Base-by-base conservation (phyloP, 163 green algal species). In the Chlamydomonas reinhardtii region DNA sequence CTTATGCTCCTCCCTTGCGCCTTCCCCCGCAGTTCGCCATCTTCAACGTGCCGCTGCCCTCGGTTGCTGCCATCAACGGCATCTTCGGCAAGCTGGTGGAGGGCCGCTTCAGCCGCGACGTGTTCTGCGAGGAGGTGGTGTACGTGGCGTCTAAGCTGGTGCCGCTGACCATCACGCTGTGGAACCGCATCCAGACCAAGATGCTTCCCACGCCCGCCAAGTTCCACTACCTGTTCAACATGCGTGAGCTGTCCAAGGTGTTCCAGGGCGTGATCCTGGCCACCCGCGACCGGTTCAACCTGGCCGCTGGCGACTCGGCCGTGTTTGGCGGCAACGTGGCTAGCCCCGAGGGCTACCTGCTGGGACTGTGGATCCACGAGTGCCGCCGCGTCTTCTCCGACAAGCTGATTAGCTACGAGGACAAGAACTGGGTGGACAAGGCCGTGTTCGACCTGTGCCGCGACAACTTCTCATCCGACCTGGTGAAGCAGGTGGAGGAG, bases 221-320 rank as follows among this genome's bases (percentile, higher is more conserved):
- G 91, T 98, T 98, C 90, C 97, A 99, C 93, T 99, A 99, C 92
- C 88, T 97, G 4, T 98, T 98, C 95, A 99, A 97, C 92, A 96
- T 99, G 94, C 94, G 96, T 32, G 97, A 99, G 91, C 91, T 99
- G 56, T 96, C 94, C 61, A 97, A 96, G 89, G 94, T 98, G 16
- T 98, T 98, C 91, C 94, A 94, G 87, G 97, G 97, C 31, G 89
- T 99, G 71, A 94, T 99, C 69, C 92, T 98, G 76, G 96, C 95
- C 5, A 80, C 86, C 3, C 92, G 93, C 31, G 96, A 99, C 90
- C 93, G 95, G 84, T 94, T 94, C 80, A 89, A 87, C 86, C 59
- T 75, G 43, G 72, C 76, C 5, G 39, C 73, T 2, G 68, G 75
- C 70, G 73, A 79, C 39, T 62, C 68, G 22, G 75, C 65, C 16